phyloP scores from a whole-genome alignment of 495 filamentous ascomycete species.

The Niebla homalea region DNA sequence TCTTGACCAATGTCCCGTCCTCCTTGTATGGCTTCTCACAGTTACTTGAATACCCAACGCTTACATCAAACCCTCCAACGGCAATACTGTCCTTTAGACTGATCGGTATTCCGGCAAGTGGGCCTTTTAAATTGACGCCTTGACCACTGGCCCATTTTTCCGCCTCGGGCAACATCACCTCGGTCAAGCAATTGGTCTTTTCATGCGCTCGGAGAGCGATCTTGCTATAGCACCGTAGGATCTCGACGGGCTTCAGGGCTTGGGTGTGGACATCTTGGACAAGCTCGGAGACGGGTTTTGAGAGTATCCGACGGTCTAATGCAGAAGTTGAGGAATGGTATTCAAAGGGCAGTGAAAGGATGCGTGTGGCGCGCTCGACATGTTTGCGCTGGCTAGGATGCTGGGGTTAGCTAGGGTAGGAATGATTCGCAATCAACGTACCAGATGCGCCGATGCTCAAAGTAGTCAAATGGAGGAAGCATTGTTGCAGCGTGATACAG shows the following conservation, averaged over 20 bases:
- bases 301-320: conserved; percentile 50
- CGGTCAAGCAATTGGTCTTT: conserved; percentile 84
- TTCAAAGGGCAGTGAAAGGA: conserved; percentile 46
- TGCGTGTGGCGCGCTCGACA: conserved; percentile 51
- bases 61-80: conserved; percentile 76
- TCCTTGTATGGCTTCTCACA: conserved; percentile 47
- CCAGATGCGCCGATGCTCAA: conserved; percentile 42
- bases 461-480: conserved; percentile 47
- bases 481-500: conserved; percentile 16
- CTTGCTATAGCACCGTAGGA: conserved; percentile 85
- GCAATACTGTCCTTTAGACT: conserved; percentile 79
- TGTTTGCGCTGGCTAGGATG: conserved; percentile 62
- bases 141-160: conserved; percentile 60
- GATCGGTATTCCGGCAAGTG: conserved; percentile 79
- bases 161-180: conserved; percentile 70
- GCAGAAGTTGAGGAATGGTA: conserved; percentile 54
- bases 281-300: conserved; percentile 61
- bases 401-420: neutral
- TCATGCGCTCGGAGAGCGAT: conserved; percentile 72
- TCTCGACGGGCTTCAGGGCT: conserved; percentile 49
- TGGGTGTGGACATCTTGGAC: conserved; percentile 64
- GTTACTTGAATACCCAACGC: conserved; percentile 66
- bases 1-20: conserved; percentile 61
- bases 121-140: conserved; percentile 60
- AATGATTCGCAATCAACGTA: conserved; percentile 17